phyloP scores from a whole-genome alignment of 2,329 filamentous ascomycete species.

The Talaromyces sp. region DNA sequence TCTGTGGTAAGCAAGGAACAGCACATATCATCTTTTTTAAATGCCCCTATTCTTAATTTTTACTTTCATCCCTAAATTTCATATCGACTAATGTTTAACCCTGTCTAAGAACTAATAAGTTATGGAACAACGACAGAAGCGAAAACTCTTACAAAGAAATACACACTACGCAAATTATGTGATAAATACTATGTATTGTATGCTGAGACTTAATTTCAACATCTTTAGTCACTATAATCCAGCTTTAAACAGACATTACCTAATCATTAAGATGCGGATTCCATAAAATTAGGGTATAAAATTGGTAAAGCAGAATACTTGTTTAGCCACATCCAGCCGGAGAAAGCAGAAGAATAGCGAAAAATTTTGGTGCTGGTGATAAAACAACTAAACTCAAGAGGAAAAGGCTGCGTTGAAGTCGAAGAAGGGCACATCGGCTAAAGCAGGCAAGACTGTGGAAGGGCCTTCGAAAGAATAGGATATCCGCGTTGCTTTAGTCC shows the following conservation, averaged over 20 bases:
- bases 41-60: too few species aligned
- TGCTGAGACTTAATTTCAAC: constrained; percentile 52
- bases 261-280: neutral
- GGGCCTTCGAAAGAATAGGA: too few species aligned
- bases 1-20: constrained; percentile 37
- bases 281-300: neutral
- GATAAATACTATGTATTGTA: constrained; percentile 51
- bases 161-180: constrained; percentile 47
- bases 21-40: neutral
- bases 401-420: too few species aligned
- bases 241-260: constrained; percentile 49
- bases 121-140: constrained; percentile 52
- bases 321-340: neutral
- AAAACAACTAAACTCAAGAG: too few species aligned
- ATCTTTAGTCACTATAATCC: constrained; percentile 49
- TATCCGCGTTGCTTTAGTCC: too few species aligned
- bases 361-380: neutral
- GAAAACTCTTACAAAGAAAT: constrained; percentile 48
- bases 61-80: too few species aligned
- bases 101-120: constrained; percentile 38
- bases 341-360: neutral
- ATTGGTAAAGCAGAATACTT: constrained; percentile 18
- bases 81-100: too few species aligned
- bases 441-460: too few species aligned
- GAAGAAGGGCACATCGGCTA: too few species aligned